Base-by-base conservation (phyloP, 352 stramenopile genomes). In the Globisporangium irregulare region DNA sequence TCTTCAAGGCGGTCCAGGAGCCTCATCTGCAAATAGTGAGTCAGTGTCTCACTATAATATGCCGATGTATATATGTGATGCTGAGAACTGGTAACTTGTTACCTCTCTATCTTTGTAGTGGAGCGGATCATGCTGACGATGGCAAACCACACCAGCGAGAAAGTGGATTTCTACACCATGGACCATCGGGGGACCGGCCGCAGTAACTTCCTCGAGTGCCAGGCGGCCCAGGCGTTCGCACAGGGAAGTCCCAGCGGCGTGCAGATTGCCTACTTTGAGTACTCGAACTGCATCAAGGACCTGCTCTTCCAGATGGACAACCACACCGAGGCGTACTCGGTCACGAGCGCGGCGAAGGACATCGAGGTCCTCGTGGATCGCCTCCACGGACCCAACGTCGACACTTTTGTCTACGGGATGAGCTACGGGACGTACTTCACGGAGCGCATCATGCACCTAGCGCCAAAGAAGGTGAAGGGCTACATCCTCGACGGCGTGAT, bases 111-210 rank as follows among this genome's bases (percentile, higher is more conserved):
- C 2, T 53, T 9, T 63, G 20, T 10, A 80, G 74, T 81, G 67
- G 76, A 84, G 51, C 2, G 54, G 4, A 6, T 48, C 22, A 84
- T 84, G 74, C 12, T 59, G 7, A 34, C 29, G 0, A 32, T 74
- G 5, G 59, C 74, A 56, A 32, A 59, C 4, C 34, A 62, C 0
- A 46, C 76, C 38, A 48, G 68, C 29, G 63, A 63, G 0, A 58
- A 25, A 10, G 68, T 79, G 25, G 70, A 73, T 27, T 14, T 87
- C 4, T 87, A 84, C 75, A 86, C 80, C 18, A 71, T 89, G 65
- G 80, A 86, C 64, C 80, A 89, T 54, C 80, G 78, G 18, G 80
- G 80, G 32, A 86, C 80, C 5, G 80, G 74, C 2, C 74, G 80
- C 14, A 86, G 77, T 59, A 65, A 55, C 22, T 73, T 75, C 38